Evolutionary conservation across 805 yeast species (phyloP), one percentile per base, ranked within the genome.

Genomic region (Wickerhamomyces bovis): DNA sequence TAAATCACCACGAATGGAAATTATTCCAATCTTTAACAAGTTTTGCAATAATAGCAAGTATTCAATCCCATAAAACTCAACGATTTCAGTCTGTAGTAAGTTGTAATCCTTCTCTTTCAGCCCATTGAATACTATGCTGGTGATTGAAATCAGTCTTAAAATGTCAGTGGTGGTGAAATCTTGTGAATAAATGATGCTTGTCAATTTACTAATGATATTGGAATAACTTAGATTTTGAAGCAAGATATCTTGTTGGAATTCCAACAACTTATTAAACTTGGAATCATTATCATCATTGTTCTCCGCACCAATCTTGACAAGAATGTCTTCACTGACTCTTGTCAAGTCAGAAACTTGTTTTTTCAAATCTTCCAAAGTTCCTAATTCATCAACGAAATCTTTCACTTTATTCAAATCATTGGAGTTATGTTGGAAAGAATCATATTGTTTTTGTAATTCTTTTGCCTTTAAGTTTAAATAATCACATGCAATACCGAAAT

Each of bases 401-500:
- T 82, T 82, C 53, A 90, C 84, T 54, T 85, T 83, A 9, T 28
- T 25, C 6, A 47, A 38, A 21, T 47, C 45, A 13, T 36, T 22
- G 4, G 45, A 21, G 9, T 35, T 78, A 20, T 68, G 67, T 52
- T 80, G 84, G 44, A 78, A 69, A 44, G 69, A 70, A 44, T 83
- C 88, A 60, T 80, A 87, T 56, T 82, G 82, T 5, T 69, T 67
- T 61, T 89, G 95, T 39, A 94, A 67, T 41, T 72, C 67, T 52
- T 78, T 81, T 0, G 97, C 97, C 47, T 80, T 69, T 22, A 69
- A 62, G 61, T 89, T 90, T 40, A 94, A 71, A 22, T 73, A 72
- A 7, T 78, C 75, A 2, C 97, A 97, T 31, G 90, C 83, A 22
- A 81, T 74, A 2, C 90, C 85, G 63, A 94, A 90, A 52, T 89